These are phyloP conservation scores for Populus tomentosa DNA, from an alignment of 441 rosid species.

Conservation along the genomic window DNA sequence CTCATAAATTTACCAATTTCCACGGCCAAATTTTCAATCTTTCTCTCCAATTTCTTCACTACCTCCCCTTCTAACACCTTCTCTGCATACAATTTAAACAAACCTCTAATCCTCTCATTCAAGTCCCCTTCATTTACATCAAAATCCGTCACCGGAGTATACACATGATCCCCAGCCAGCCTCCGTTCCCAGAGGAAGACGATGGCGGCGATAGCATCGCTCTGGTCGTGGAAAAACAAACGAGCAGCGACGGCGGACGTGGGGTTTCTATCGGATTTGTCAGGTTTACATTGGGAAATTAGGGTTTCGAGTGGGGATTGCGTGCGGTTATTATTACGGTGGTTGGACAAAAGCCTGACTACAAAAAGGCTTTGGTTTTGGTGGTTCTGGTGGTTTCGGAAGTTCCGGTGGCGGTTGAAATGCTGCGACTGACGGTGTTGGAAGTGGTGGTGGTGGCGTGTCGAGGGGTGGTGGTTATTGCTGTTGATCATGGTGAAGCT, in stretches of 20 bases:
- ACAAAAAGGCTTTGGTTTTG: not conserved
- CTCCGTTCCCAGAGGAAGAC: constrained; percentile 9
- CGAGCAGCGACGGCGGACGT: not conserved
- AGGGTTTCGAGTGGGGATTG: not conserved
- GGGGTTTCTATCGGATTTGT: not conserved
- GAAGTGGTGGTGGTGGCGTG: not conserved
- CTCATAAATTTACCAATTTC: not conserved
- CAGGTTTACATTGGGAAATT: constrained; percentile 12
- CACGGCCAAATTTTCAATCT: not conserved
- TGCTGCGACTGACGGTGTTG: not conserved
- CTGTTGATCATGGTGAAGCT: not conserved
- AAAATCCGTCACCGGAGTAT: constrained; percentile 9
- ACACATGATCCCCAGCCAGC: constrained; percentile 9
- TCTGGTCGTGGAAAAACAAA: not conserved
- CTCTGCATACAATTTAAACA: constrained; percentile 13
- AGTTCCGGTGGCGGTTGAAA: not conserved
- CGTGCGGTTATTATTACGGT: not conserved
- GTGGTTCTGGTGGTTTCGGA: not conserved
- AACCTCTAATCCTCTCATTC: constrained; percentile 1
- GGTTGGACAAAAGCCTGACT: not conserved
- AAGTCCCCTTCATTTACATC: not conserved
- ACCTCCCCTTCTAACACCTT: not conserved
- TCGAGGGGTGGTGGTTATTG: too few relatives aligned
- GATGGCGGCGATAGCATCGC: constrained; percentile 5
- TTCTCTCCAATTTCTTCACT: constrained; percentile 14